Evolutionary conservation across 1,284 basidiomycete species (phyloP), one percentile per base, ranked within the genome.

Genomic region (Vanrija humicola): DNA sequence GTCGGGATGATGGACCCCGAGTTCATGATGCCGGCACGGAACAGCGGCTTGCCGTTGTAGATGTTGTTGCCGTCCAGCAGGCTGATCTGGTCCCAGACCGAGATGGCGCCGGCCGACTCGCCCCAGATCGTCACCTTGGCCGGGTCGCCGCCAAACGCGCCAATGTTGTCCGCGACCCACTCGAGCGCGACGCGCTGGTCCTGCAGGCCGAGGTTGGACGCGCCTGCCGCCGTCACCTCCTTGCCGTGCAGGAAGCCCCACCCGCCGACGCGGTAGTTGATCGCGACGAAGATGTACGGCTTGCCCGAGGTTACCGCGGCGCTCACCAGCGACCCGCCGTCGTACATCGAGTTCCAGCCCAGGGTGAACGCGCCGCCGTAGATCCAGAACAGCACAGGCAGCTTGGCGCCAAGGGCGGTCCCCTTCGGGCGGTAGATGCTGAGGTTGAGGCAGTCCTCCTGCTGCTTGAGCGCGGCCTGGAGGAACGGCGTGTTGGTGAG

Each of bases 251-350:
- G 83, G 61, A 57, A 57, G 38, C 61, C 61, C 23, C 78, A 79
- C 0, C 75, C 68, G 39, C 64, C 69, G 19, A 76, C 45, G 66
- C 83, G 78, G 63, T 84, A 84, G 65, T 85, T 84, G 73, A 83
- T 55, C 76, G 81, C 79, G 18, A 82, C 80, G 55, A 81, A 81
- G 48, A 85, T 73, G 26, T 82, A 74, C 0, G 82, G 82, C 54
- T 78, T 70, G 19, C 57, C 61, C 6, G 28, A 28, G 18, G 28
- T 26, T 43, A 46, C 40, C 3, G 55, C 49, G 28, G 23, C 49
- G 25, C 12, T 18, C 18, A 63, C 58, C 10, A 63, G 46, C 3
- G 16, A 9, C 5, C 50, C 46, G 14, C 54, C 54, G 45, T 58
- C 54, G 50, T 63, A 63, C 50, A 67, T 58, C 16, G 56, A 42